Base-by-base conservation (phyloP, 2,329 filamentous ascomycete species). In the Helicocarpus griseus region DNA sequence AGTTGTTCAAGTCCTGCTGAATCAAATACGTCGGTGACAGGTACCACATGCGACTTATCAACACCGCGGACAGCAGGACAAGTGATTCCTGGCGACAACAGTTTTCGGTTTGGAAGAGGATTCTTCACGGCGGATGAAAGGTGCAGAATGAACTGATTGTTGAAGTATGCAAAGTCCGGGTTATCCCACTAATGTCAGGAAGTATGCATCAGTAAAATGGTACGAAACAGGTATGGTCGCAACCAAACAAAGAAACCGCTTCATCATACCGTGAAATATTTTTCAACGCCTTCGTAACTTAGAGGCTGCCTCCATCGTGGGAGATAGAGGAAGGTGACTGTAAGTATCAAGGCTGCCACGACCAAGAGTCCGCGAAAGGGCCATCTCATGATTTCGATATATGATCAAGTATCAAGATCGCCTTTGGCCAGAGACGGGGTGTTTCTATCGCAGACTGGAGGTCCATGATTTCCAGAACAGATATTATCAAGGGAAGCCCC, bases 101-200 rank as follows among this genome's bases (percentile, higher is more conserved):
- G 13, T 49, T 33, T 39, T 39, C 47, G 47, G 4, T 22, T 31
- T 14, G 47, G 47, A 22, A 49, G 47, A 5, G 47, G 47, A 14
- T 49, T 49, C 6, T 49, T 19, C 5, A 49, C 47, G 14, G 47
- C 35, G 11, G 47, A 49, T 14, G 47, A 21, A n/a, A 49, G 47
- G 22, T 49, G 47, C 5, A 49, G 38, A 22, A 49, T 40, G n/a
- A 49, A 49, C 36, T 49, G 47, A 36, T 49, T 49, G 31, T 49
- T 49, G 36, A 49, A 49, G 17, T 49, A 49, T 29, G 47, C 47
- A 35, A 49, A 49, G 21, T 49, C 47, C 3, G 47, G 47, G 26
- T 40, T 49, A 33, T 49, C 47, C 47, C 47, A 49, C 47, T 49
- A 22, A 36, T 49, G 29, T 6, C 29, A 21, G 19, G 22, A 49